Evolutionary conservation across 257 asterid species (phyloP).

Genomic region (Solanum appendiculatum): DNA sequence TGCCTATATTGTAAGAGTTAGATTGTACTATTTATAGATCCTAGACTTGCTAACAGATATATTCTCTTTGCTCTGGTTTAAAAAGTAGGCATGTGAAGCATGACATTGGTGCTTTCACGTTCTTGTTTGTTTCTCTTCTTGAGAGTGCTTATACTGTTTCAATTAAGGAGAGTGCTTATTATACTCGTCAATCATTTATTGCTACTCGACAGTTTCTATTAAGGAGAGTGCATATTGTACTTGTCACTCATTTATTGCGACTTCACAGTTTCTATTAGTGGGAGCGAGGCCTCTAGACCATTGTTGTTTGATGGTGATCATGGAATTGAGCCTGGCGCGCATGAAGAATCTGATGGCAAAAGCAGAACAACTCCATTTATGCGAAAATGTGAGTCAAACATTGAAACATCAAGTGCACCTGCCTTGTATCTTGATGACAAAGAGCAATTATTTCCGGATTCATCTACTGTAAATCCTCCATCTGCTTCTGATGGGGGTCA

Average conservation of each 20-base stretch:
- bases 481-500: conserved; percentile 6
- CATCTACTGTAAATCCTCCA: conserved; percentile 18
- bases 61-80: neutral
- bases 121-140: neutral
- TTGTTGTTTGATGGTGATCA: conserved; percentile 21
- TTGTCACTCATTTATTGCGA: neutral
- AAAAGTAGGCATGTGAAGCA: neutral
- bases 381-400: conserved; percentile 12
- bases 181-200: neutral
- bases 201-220: neutral
- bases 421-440: conserved; percentile 15
- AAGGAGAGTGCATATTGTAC: neutral
- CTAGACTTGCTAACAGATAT: neutral
- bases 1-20: neutral
- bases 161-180: neutral
- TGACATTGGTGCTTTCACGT: neutral
- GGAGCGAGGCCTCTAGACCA: conserved; percentile 14
- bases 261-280: conserved; percentile 34
- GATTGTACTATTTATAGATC: neutral
- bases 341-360: neutral
- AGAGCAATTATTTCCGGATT: conserved; percentile 21
- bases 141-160: neutral
- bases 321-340: conserved; percentile 9
- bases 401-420: conserved; percentile 13
- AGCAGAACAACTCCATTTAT: conserved; percentile 12